Evolutionary conservation across 257 asterid genomes (phyloP), one percentile per base, ranked within the genome.

Genomic region (Paulownia fortunei): DNA sequence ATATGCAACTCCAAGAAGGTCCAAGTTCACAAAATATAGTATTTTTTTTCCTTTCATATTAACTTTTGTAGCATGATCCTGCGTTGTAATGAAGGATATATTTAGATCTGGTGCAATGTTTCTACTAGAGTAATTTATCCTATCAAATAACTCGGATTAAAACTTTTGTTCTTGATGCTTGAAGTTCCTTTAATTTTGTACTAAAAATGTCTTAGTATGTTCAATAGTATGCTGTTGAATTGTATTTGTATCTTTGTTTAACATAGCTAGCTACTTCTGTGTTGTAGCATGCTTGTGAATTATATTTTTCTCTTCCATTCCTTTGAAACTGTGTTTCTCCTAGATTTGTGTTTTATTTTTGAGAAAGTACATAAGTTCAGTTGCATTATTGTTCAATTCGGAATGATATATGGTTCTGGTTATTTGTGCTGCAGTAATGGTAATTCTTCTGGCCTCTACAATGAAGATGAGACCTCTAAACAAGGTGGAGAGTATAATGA

Each of bases 341-440:
- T 46, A 15, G 34, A 37, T 64, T 19, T 67, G 10, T 56, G 39
- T 66, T 24, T 63, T 8, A 37, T 44, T 65, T 55, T 49, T 76
- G 60, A 61, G 59, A 37, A 59, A 44, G 44, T 37, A 11, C 27
- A 46, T 69, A 7, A 47, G 15, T 15, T 26, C 56, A 42, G 21
- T 64, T 68, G 55, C 30, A 3, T 51, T 32, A 6, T 72, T 64
- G 66, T 36, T 64, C 16, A 11, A 4, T 30, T 30, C 46, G 41
- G 52, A 67, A 71, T 19, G 63, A 37, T 76, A 21, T 39, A 72
- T 69, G 77, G 71, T 66, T 72, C 69, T 73, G 63, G 21, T 67
- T 37, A 56, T 74, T 76, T 55, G 39, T 76, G 60, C 47, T 83
- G 85, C 84, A 90, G 97, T 74, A 83, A 64, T 68, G 86, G 84